Evolutionary conservation across 1,284 basidiomycete species (phyloP), one percentile per base, ranked within the genome.

Genomic region (Xanthoconium separans): DNA sequence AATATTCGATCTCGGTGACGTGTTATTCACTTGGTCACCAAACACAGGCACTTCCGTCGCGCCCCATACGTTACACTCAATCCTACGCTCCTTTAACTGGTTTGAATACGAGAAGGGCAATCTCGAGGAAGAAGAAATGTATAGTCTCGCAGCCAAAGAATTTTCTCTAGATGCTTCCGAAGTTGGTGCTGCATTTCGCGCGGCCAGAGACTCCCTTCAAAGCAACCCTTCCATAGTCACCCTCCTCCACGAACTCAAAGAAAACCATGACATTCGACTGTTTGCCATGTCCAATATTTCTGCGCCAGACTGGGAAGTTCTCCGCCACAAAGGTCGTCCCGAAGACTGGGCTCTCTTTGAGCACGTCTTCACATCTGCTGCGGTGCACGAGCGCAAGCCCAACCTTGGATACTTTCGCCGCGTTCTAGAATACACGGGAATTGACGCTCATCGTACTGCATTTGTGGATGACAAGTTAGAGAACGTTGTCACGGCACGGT

Each of bases 231-330:
- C 50, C 30, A 64, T 63, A 56, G 4, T 63, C 9, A 6, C 52
- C 10, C 52, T 63, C 36, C 50, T 63, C 10, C 62, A 54, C 2
- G 56, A 64, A 4, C 62, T 63, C 39, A 62, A 44, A 27, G 16
- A 12, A 0, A 41, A 44, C 4, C 42, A 2, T 1, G 40, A 46
- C 36, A 54, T 64, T 22, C 47, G 22, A 20, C 22, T 66, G 1
- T 63, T 64, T 5, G 62, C 60, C 50, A 66, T 66, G 64, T 63
- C 61, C 24, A 63, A 66, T 34, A 57, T 63, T 27, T 61, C 63
- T 1, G 50, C 45, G 2, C 64, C 61, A 2, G 64, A 63, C 34
- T 66, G 61, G 64, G 60, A 66, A 11, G 27, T 55, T 18, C 57
- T 63, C 24, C 53, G 49, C 9, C 46, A 41, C 40, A 63, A 53